Conservation (phyloP, 2,329 filamentous ascomycete species). For the Penicillium sp. region DNA sequence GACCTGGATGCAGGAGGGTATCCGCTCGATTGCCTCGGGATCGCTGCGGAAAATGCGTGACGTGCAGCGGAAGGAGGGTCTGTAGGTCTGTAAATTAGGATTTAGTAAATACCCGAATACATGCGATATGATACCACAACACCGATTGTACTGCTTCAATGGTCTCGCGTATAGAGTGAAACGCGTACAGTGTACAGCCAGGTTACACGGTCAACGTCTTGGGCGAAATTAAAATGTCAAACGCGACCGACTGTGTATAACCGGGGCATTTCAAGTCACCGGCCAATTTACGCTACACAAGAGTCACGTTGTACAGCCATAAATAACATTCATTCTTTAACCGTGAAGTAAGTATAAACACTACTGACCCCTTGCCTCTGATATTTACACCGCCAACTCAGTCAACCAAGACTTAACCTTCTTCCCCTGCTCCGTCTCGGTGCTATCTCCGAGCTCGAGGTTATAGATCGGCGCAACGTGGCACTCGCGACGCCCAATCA, state of each 20-base stretch:
- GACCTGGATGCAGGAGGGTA: constrained; percentile 48
- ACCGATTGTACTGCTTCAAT: too few relatives aligned
- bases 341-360: background rate
- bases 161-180: background rate
- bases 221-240: background rate
- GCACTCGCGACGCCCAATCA: constrained; percentile 39
- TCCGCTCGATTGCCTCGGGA: constrained; percentile 28
- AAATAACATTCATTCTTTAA: background rate
- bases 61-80: constrained; percentile 17
- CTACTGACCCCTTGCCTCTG: too few relatives aligned
- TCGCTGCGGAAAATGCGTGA: constrained; percentile 25
- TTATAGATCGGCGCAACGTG: constrained; percentile 46
- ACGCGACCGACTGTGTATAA: background rate
- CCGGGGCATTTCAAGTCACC: background rate
- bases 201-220: background rate
- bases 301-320: background rate
- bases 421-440: constrained; percentile 42
- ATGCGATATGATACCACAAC: background rate
- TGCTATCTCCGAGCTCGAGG: constrained; percentile 33
- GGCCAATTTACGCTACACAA: background rate
- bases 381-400: constrained; percentile 21
- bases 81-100: background rate
- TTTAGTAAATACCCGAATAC: background rate
- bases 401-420: constrained; percentile 37
- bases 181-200: background rate